Base-by-base conservation (phyloP, 2,329 filamentous ascomycete genomes). In the Cryphonectria radicalis region DNA sequence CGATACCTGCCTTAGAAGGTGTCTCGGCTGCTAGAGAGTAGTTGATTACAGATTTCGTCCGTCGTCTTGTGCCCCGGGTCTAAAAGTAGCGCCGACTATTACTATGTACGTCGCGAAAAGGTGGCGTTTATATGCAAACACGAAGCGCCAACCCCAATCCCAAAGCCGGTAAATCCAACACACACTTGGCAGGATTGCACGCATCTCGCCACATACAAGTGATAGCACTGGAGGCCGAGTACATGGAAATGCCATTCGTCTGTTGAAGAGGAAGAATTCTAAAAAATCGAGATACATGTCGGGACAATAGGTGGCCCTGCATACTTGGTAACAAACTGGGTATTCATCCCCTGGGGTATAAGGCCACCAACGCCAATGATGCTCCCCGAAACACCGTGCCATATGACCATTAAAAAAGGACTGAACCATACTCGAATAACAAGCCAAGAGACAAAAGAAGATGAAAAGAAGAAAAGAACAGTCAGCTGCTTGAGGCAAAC, bases 351-450 rank as follows among this genome's bases (percentile, higher is more conserved):
- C 28, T 32, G 14, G 55, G 55, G 55, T 59, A 59, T 59, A 59
- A 59, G 55, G 55, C 25, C 55, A 17, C 25, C 25, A 64, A 64
- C 62, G 62, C 62, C 62, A 28, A 64, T 64, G 40, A 64, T 64
- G 62, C 62, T 64, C n/a, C 62, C 59, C 40, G 11, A 28, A 19
- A 64, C 62, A 64, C 62, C 62, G 37, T 64, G 40, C 62, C 25
- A 43, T 42, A 28, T 28, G n/a, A 43, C 35, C 40, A 42, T 25
- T 6, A 13, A 60, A 35, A 35, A 60, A 60, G 32, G 25, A 14
- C 28, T 19, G 11, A 32, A 60, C 4, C 13, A 60, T 19, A 59
- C 14, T 5, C 17, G 32, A 60, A 35, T 32, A 35, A 35, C 5
- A 28, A 35, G n/a, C 14, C 25, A 42, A 42, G n/a, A 60, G 32